Conservation (phyloP, 192 early-diverging fungal genomes). For the Dispira simplex region DNA sequence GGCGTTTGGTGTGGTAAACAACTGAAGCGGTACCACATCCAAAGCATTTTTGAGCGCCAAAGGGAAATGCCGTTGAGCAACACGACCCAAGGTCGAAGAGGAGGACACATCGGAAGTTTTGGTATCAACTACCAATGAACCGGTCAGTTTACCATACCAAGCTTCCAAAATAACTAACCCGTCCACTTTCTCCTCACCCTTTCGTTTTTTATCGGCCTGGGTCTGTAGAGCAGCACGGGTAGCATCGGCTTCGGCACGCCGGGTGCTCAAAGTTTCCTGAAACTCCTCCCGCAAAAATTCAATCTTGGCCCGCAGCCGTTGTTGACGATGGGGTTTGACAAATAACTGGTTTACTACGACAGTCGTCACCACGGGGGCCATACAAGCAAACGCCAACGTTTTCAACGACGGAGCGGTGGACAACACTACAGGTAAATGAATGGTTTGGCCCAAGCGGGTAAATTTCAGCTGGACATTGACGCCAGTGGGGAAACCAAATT, state of each 20-base stretch:
- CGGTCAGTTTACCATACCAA: conserved; percentile 66
- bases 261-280: conserved; percentile 36
- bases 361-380: conserved; percentile 34
- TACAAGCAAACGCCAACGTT: conserved; percentile 32
- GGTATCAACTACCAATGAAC: neutral
- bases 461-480: conserved; percentile 41
- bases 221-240: conserved; percentile 56
- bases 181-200: conserved; percentile 46
- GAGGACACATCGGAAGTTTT: neutral
- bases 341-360: conserved; percentile 38
- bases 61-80: neutral
- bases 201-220: conserved; percentile 44
- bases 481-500: conserved; percentile 40
- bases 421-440: conserved; percentile 47
- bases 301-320: conserved; percentile 25
- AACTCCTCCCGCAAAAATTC: conserved; percentile 42
- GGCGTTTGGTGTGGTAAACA: neutral
- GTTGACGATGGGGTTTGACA: conserved; percentile 40
- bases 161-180: conserved; percentile 71
- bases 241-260: conserved; percentile 65
- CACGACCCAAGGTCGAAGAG: too few species aligned
- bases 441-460: conserved; percentile 46
- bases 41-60: neutral
- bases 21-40: conserved; percentile 2
- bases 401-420: conserved; percentile 35